Conservation (phyloP, 345 rosid genomes). For the Acer negundo region DNA sequence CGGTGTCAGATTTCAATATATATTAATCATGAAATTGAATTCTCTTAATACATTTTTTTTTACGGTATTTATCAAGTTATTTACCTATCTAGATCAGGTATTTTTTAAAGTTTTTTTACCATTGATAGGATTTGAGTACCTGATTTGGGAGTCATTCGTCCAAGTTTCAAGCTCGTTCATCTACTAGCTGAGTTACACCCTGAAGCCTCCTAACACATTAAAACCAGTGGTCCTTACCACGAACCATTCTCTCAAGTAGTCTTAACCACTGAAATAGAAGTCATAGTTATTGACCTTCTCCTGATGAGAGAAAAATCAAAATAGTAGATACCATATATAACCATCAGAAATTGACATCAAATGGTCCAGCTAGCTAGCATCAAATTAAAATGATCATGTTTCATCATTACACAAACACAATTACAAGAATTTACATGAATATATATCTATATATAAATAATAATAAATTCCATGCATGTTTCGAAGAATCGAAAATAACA, state of each 20-base stretch:
- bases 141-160: no score
- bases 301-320: background rate
- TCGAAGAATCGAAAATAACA: background rate
- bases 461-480: background rate
- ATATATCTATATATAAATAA: no score
- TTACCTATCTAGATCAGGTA: no score
- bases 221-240: background rate
- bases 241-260: background rate
- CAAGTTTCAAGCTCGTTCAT: no score
- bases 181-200: no score
- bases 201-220: background rate
- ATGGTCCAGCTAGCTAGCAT: background rate
- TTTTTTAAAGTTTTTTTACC: no score
- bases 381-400: background rate
- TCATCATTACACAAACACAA: background rate
- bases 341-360: conserved; percentile 4
- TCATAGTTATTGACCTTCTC: background rate
- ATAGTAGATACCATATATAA: background rate
- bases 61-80: no score
- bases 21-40: no score
- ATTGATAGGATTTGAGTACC: no score
- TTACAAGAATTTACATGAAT: background rate
- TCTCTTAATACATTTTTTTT: no score
- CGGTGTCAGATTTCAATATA: no score
- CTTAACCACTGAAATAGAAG: background rate